These are phyloP conservation scores for Tetradesmus lagerheimii DNA, from an alignment of 139 green algal genomes.

Conservation along the genomic window DNA sequence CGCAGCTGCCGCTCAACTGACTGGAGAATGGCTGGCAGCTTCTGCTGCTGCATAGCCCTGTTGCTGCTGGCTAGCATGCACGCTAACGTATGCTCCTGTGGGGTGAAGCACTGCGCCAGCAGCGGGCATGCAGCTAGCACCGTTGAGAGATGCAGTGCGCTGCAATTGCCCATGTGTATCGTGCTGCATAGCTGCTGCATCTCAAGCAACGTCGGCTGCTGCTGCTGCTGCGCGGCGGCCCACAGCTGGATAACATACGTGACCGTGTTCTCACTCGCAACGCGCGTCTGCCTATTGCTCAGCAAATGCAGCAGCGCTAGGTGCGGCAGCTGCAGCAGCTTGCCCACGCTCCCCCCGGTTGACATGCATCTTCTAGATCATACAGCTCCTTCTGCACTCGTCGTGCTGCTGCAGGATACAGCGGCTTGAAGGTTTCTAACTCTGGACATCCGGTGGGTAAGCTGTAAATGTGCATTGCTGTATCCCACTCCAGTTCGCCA, in stretches of 20 bases:
- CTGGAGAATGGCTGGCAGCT: too few species aligned
- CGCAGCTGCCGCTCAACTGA: too few species aligned
- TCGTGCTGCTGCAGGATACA: neutral
- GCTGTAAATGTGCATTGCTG: neutral
- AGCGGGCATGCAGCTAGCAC: neutral
- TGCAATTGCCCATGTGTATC: neutral
- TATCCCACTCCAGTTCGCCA: neutral
- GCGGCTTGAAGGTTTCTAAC: neutral
- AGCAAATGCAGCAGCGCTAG: neutral
- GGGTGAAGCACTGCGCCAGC: neutral
- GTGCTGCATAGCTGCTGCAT: neutral
- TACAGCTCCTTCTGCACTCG: neutral
- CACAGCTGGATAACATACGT: neutral
- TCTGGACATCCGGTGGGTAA: neutral
- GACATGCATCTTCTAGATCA: neutral
- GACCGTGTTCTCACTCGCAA: neutral
- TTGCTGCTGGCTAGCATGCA: neutral
- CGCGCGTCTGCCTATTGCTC: neutral
- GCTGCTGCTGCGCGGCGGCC: neutral
- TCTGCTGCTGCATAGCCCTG: too few species aligned
- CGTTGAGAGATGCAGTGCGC: neutral
- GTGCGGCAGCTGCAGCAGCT: neutral
- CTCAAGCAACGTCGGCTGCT: too few species aligned
- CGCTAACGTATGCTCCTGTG: neutral
- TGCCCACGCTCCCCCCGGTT: neutral